Base-by-base conservation (phyloP, 768 basidiomycete species). In the Dioszegia aurantiaca region DNA sequence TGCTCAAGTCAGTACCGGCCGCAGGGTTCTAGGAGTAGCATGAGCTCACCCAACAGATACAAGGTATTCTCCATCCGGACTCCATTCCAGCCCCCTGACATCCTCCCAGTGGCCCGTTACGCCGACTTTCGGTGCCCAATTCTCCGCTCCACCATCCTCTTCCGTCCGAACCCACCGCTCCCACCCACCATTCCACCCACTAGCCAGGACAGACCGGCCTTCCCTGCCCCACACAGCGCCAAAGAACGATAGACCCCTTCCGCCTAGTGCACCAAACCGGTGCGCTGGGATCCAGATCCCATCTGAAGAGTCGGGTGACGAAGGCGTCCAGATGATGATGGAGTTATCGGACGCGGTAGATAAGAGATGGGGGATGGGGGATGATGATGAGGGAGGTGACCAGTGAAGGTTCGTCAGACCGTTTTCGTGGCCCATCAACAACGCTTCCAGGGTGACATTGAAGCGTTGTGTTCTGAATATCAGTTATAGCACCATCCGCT, bases 111-210 rank as follows among this genome's bases (percentile, higher is more conserved):
- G 95, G 0, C 94, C 95, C n/a, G 82, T 83, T 46, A 91, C 80
- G 0, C 90, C 91, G n/a, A 84, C 82, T 2, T 81, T 73, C 70
- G 94, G 89, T 37, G 70, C 78, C 95, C 95, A 98, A 17, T 53
- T 77, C 11, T 61, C 59, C 61, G 84, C 82, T 3, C 60, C 56
- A 1, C 43, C 62, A 6, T 55, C 56, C 17, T 61, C 61, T 14
- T 51, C 17, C 41, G 26, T 37, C 68, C 61, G 60, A 11, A 79
- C 77, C 94, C 95, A 99, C 30, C 90, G 82, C 65, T 94, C 82
- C 87, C 90, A 93, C 0, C 90, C 88, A 30, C 95, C 95, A 47
- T 85, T 85, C 95, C 95, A 99, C 0, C 92, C 93, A 84, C 86
- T 89, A 2, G 88, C 88, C 17, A 94, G 68, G 0, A 84, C 87